These are phyloP conservation scores for Pseudophaeomoniella oleicola DNA, from an alignment of 2,329 filamentous ascomycete genomes.

Conservation along the genomic window DNA sequence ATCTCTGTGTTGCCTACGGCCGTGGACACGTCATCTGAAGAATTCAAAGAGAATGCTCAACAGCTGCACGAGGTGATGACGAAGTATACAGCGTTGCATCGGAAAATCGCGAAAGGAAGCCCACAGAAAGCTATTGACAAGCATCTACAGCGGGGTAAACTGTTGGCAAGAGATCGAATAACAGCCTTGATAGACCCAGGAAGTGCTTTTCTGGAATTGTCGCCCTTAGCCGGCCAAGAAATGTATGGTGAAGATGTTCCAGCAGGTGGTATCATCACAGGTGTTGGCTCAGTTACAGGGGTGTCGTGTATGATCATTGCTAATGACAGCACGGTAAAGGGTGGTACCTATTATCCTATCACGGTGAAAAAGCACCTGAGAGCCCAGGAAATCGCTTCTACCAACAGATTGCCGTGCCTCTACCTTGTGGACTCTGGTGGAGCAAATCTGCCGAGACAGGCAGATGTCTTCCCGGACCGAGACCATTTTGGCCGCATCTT, in stretches of 20 bases:
- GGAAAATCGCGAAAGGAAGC: constrained; percentile 60
- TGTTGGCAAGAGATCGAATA: constrained; percentile 82
- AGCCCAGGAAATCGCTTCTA: constrained; percentile 77
- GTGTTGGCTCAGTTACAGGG: constrained; percentile 77
- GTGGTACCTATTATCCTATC: constrained; percentile 91
- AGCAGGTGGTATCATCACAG: constrained; percentile 81
- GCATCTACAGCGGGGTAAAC: constrained; percentile 77
- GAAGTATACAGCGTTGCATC: constrained; percentile 55
- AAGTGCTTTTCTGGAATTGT: constrained; percentile 85
- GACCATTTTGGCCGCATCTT: constrained; percentile 97
- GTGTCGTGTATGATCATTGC: constrained; percentile 87
- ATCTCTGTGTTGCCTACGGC: constrained; percentile 65
- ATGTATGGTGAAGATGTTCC: constrained; percentile 85
- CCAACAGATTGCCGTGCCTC: constrained; percentile 74
- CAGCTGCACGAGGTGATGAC: constrained; percentile 63
- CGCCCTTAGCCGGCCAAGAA: constrained; percentile 72
- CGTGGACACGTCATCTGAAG: constrained; percentile 62
- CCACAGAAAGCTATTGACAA: constrained; percentile 72
- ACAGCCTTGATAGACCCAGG: constrained; percentile 78
- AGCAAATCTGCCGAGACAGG: constrained; percentile 87
- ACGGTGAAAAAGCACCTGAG: constrained; percentile 95
- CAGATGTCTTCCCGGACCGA: constrained; percentile 86
- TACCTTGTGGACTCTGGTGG: constrained; percentile 94
- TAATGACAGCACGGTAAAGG: constrained; percentile 95
- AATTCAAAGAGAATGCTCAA: constrained; percentile 66